Base-by-base conservation (phyloP, 2,329 filamentous ascomycete species). In the Teratosphaeria gauchensis region DNA sequence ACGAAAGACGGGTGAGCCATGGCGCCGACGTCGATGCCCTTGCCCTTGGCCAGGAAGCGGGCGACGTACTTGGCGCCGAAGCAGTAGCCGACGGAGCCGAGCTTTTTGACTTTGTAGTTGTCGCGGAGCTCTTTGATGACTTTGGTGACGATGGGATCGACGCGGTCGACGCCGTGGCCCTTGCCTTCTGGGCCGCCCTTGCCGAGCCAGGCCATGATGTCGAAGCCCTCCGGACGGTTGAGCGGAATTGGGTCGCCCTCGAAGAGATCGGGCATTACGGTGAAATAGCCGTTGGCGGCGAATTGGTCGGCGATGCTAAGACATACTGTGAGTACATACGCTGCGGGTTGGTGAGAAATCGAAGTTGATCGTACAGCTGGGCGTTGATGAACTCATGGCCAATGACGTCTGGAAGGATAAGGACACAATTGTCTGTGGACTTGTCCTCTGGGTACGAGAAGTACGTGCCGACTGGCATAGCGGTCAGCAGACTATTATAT, bases 1-100 rank as follows among this genome's bases (percentile, higher is more conserved):
- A 94, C 83, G 65, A 91, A 91, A 30, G 84, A 88, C 0, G 90
- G 90, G 73, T 94, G 90, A 1, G 89, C 90, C 19, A 83, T 74
- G 74, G 81, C 94, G 46, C 87, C 89, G 56, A 82, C 88, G 57
- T 89, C 80, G 64, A 92, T 76, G 2, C 71, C 71, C 62, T 84
- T 84, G 58, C 78, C 69, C 51, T 76, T 61, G 52, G 74, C 78
- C 30, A 84, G 80, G 77, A 86, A 87, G 51, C 90, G 84, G 56
- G 81, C 80, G 56, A 81, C 78, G 63, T 82, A 82, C 64, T 81
- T 82, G 3, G 74, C 80, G 35, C 78, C 77, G 63, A 78, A 80
- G 68, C 77, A 80, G 61, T 65, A 63, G 5, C 77, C 77, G 2
- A 77, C 76, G 19, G 71, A 73, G n/a, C 77, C 78, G 42, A 80